phyloP scores from a whole-genome alignment of 768 basidiomycete genomes.

The Russula ochroleuca region DNA sequence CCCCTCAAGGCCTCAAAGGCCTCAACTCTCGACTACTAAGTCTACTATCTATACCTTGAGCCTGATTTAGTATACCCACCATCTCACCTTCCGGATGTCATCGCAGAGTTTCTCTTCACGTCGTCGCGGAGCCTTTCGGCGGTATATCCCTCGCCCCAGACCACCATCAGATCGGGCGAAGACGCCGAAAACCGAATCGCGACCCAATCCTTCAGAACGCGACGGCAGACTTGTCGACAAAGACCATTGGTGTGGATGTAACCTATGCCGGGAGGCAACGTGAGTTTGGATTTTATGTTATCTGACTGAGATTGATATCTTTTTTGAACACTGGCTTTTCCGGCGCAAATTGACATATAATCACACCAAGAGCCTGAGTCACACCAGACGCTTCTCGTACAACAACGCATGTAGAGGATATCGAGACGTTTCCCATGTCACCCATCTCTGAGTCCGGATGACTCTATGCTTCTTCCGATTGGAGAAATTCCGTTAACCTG shows the following conservation, averaged over 20 bases:
- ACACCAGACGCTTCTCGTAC: not conserved
- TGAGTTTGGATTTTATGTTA: not conserved
- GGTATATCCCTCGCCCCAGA: too few relatives aligned
- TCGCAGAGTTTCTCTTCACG: too few relatives aligned
- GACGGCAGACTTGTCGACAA: slow-evolving; percentile 14
- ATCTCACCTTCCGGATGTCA: too few relatives aligned
- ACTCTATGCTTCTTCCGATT: slow-evolving; percentile 32
- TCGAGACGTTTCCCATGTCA: slow-evolving; percentile 11
- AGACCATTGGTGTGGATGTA: slow-evolving; percentile 7
- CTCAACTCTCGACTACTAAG: too few relatives aligned
- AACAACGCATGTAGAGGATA: not conserved
- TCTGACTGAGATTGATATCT: not conserved
- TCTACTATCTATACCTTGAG: too few relatives aligned
- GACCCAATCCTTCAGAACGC: slow-evolving; percentile 12
- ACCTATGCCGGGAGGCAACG: slow-evolving; percentile 18
- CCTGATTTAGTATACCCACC: too few relatives aligned
- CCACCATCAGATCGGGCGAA: not conserved
- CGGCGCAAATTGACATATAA: not conserved
- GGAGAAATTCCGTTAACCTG: too few relatives aligned
- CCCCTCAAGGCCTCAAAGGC: too few relatives aligned
- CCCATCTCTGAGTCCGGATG: not conserved
- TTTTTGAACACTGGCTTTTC: not conserved
- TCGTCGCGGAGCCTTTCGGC: too few relatives aligned
- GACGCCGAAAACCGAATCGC: not conserved
- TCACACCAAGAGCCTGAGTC: not conserved